A percentile compares a stretch with the other conserved stretches of the same genome.
Evolutionary conservation across 345 rosid species (phyloP).

Genomic region (Adansonia digitata): DNA sequence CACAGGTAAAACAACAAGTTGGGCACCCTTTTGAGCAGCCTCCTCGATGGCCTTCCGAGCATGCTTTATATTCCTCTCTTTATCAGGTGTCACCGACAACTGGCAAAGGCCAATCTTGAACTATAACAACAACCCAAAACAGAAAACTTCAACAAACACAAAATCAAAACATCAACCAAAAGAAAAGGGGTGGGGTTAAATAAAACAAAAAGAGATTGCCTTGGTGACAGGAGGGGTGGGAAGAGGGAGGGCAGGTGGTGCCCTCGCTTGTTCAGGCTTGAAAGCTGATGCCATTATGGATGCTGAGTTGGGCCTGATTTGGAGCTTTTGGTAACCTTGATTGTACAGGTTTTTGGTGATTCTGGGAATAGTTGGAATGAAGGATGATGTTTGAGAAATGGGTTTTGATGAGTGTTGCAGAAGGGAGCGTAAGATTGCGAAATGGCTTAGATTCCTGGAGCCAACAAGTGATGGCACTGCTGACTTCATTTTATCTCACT

Average conservation of each 20-base stretch:
- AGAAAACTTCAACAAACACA: background rate
- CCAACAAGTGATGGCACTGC: conserved; percentile 36
- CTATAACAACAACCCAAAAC: conserved; percentile 29
- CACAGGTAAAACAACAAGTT: conserved; percentile 80
- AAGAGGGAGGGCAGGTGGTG: conserved; percentile 68
- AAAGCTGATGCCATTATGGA: conserved; percentile 60
- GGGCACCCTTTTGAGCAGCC: conserved; percentile 69
- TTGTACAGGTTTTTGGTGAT: conserved; percentile 4
- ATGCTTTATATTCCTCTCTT: conserved; percentile 67
- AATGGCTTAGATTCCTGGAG: conserved; percentile 28
- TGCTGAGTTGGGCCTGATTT: conserved; percentile 17
- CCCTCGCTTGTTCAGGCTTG: conserved; percentile 75
- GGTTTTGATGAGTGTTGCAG: conserved; percentile 6
- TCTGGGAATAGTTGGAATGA: conserved; percentile 11
- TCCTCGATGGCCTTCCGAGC: conserved; percentile 63
- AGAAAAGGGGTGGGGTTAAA: background rate
- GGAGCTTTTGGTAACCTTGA: conserved; percentile 5
- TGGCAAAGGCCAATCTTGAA: conserved; percentile 87
- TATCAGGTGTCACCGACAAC: conserved; percentile 64
- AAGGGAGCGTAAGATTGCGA: conserved; percentile 14
- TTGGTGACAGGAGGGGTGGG: conserved; percentile 69
- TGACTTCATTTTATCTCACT: conserved; percentile 41
- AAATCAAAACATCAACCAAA: background rate
- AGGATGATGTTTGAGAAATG: conserved; percentile 14
- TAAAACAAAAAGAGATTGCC: conserved; percentile 23